Evolutionary conservation across 306 rosid genomes (phyloP).

Genomic region (Delonix regia): DNA sequence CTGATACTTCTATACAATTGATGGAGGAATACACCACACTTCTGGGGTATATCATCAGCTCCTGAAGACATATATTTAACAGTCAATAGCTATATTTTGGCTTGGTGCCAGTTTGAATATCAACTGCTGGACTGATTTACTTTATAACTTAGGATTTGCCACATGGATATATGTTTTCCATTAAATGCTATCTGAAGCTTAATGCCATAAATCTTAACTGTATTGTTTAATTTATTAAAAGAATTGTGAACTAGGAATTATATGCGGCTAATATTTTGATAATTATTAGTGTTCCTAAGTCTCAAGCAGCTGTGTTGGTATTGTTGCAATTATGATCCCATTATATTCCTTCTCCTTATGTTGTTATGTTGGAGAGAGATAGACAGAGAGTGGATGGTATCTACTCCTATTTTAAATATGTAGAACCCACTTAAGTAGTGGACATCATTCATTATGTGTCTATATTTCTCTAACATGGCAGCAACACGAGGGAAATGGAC

Average conservation of each 20-base stretch:
- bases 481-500: too few relatives aligned
- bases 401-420: too few relatives aligned
- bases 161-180: not conserved
- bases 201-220: not conserved
- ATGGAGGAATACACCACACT: not conserved
- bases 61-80: conserved; percentile 13
- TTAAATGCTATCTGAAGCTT: not conserved
- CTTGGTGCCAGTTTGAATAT: conserved; percentile 18
- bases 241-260: not conserved
- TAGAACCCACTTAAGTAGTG: too few relatives aligned
- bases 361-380: too few relatives aligned
- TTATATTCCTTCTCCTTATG: too few relatives aligned
- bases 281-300: not conserved
- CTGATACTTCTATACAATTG: not conserved
- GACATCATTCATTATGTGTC: too few relatives aligned
- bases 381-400: too few relatives aligned
- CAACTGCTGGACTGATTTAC: not conserved
- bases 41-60: not conserved
- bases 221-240: not conserved
- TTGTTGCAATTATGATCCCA: too few relatives aligned
- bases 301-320: not conserved
- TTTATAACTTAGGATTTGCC: conserved; percentile 9
- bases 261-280: not conserved
- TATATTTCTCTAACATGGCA: too few relatives aligned
- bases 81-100: conserved; percentile 27